Conservation (phyloP, 2,329 filamentous ascomycete species). For the Penicillium sp. region DNA sequence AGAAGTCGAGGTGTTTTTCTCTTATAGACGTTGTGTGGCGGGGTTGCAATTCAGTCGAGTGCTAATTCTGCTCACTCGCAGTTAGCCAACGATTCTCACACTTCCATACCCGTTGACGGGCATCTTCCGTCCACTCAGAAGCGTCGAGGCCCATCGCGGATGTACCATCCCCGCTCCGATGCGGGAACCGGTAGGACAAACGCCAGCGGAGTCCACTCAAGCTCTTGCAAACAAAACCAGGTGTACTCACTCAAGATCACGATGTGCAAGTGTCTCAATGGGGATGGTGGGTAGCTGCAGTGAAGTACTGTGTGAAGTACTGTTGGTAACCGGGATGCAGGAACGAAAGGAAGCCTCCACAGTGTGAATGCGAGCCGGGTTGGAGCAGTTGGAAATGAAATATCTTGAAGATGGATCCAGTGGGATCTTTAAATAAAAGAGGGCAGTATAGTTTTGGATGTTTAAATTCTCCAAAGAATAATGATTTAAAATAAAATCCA, state of each 20-base stretch:
- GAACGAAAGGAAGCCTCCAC: conserved; percentile 16
- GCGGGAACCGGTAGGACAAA: conserved; percentile 15
- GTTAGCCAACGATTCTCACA: conserved; percentile 10
- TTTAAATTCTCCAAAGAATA: conserved; percentile 1
- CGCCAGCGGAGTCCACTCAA: conserved; percentile 16
- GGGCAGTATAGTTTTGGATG: conserved; percentile 1
- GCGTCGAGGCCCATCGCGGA: conserved; percentile 9
- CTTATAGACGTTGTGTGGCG: conserved; percentile 10
- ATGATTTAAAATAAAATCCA: conserved; percentile 4
- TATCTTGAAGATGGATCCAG: conserved; percentile 9
- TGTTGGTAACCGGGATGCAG: conserved; percentile 24
- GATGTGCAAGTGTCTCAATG: conserved; percentile 10
- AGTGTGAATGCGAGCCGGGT: conserved; percentile 8
- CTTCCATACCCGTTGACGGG: not conserved
- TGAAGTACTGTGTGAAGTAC: conserved; percentile 1
- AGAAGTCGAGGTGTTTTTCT: not conserved
- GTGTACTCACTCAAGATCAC: conserved; percentile 17
- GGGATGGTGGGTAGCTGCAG: conserved; percentile 21
- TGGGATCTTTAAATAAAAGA: conserved; percentile 13
- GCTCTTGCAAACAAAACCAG: conserved; percentile 13
- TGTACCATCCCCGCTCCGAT: not conserved
- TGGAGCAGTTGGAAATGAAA: conserved; percentile 9
- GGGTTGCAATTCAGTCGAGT: not conserved
- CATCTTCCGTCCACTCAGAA: conserved; percentile 3
- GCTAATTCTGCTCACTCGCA: not conserved